Conservation (phyloP, 352 stramenopile genomes). For the Thraustochytrium striatum region DNA sequence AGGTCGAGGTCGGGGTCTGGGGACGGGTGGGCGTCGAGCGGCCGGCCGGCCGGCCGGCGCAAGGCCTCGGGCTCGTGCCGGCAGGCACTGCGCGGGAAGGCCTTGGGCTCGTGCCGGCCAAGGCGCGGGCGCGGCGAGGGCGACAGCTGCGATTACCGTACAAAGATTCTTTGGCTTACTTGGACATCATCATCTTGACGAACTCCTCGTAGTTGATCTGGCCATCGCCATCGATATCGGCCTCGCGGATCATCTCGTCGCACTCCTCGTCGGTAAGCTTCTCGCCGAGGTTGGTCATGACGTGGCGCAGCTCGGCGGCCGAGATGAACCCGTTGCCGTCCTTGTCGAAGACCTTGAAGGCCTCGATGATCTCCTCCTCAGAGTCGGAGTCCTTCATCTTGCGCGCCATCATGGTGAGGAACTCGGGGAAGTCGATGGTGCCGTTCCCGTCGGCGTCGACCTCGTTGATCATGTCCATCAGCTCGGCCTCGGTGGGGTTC, state of each 20-base stretch:
- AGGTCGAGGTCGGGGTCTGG: no score
- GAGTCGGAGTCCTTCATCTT: conserved; percentile 99
- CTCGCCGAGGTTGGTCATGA: conserved; percentile 98
- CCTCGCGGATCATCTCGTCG: conserved; percentile 98
- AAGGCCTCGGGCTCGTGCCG: no score
- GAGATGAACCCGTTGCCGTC: conserved; percentile 98
- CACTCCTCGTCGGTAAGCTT: conserved; percentile 97
- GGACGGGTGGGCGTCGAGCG: no score
- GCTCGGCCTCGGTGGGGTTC: conserved; percentile 94
- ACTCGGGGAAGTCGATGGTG: conserved; percentile 99
- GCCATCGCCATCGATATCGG: conserved; percentile 95
- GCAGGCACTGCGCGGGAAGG: no score
- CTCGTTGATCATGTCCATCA: conserved; percentile 99
- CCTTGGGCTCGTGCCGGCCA: no score
- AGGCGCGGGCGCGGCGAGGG: no score
- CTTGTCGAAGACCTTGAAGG: conserved; percentile 96
- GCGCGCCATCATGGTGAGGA: conserved; percentile 98
- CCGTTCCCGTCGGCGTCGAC: conserved; percentile 98
- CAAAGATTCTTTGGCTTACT: no score
- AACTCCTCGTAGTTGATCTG: conserved; percentile 99
- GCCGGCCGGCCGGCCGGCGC: no score
- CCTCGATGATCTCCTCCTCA: conserved; percentile 96
- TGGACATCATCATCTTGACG: conserved; percentile 99
- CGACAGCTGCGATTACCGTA: no score
- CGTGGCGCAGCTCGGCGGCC: conserved; percentile 92